phyloP scores from a whole-genome alignment of 116 monocot genomes.

The Dioscorea cayenensis region DNA sequence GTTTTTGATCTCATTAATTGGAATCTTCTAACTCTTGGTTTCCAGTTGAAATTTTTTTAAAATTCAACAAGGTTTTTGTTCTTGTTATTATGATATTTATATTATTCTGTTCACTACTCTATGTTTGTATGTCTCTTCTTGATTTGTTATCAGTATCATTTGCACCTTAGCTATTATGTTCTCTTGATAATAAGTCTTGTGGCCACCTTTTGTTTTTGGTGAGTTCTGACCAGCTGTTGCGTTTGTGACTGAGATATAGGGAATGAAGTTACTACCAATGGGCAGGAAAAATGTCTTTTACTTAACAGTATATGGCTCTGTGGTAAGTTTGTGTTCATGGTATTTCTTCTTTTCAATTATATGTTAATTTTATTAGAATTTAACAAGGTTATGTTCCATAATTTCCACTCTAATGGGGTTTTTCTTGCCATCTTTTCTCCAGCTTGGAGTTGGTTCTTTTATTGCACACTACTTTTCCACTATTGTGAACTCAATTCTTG shows the following conservation, averaged over 20 bases:
- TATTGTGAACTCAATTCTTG: constrained; percentile 65
- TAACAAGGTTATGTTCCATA: background rate
- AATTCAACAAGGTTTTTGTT: background rate
- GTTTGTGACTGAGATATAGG: constrained; percentile 34
- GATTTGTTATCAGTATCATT: background rate
- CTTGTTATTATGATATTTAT: background rate
- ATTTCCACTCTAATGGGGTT: background rate
- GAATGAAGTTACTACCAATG: constrained; percentile 90
- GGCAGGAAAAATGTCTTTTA: constrained; percentile 88
- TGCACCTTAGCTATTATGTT: no score
- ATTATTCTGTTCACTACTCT: background rate
- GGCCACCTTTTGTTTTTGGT: background rate
- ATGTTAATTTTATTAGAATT: background rate
- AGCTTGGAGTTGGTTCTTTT: constrained; percentile 86
- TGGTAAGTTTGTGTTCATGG: constrained; percentile 34
- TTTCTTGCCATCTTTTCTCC: constrained; percentile 12
- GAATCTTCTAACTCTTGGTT: background rate
- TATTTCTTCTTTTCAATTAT: background rate
- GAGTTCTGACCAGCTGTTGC: background rate
- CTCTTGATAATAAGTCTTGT: background rate
- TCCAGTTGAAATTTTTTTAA: background rate
- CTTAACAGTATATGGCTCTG: constrained; percentile 83
- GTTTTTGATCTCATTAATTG: background rate
- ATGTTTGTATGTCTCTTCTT: background rate
- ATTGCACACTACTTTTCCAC: constrained; percentile 82